Percentiles rank a stretch among this genome's conserved stretches.
Evolutionary conservation across 192 early-diverging fungal genomes (phyloP).

Genomic region (Coemansia sp.): DNA sequence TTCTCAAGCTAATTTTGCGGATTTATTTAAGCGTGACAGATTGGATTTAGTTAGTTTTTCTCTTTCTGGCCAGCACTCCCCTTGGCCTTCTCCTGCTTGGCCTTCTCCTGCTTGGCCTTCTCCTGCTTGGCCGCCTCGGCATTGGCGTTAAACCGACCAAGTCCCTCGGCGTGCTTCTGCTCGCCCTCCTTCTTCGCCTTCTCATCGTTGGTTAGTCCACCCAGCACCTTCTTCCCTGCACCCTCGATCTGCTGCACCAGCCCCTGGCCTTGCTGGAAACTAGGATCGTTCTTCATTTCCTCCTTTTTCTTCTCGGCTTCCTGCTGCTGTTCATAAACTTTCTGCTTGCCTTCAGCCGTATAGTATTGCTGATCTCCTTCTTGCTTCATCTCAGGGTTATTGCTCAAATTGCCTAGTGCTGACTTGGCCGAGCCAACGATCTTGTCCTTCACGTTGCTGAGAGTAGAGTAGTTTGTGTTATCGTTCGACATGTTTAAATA

Average conservation of each 20-base stretch:
- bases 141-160: not conserved
- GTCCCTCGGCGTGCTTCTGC: not conserved
- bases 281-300: conserved; percentile 1
- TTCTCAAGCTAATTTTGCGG: too few relatives aligned
- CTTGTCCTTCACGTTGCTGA: conserved; percentile 1
- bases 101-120: not conserved
- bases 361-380: not conserved
- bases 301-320: conserved; percentile 2
- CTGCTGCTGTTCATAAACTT: not conserved
- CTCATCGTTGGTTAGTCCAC: not conserved
- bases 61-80: too few relatives aligned
- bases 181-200: not conserved
- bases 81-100: too few relatives aligned
- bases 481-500: not conserved
- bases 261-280: not conserved
- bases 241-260: not conserved
- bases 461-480: not conserved
- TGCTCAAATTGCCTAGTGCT: not conserved
- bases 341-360: not conserved
- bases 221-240: not conserved
- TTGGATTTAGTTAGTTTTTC: too few relatives aligned
- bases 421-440: conserved; percentile 5
- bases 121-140: conserved; percentile 2
- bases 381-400: not conserved
- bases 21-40: too few relatives aligned